phyloP scores from a whole-genome alignment of 148 eudicot genomes.

The Camellia japonica region DNA sequence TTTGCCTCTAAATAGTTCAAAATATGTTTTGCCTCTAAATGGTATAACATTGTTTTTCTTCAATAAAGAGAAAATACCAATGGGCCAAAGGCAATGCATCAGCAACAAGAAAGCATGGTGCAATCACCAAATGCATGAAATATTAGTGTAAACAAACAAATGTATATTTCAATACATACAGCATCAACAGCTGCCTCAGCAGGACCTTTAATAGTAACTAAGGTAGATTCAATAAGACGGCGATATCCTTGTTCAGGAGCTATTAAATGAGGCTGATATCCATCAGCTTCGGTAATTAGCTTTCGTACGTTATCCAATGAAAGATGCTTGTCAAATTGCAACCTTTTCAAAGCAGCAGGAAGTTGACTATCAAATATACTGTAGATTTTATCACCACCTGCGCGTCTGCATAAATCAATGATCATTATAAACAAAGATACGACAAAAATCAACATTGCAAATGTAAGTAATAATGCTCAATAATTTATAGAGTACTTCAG shows the following conservation, averaged over 20 bases:
- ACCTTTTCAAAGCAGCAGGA: conserved; percentile 94
- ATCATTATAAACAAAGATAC: conserved; percentile 6
- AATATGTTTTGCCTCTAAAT: not conserved
- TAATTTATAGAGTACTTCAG: not conserved
- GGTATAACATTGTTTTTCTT: not conserved
- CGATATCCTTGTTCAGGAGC: conserved; percentile 99
- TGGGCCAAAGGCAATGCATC: not conserved
- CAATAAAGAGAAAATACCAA: not conserved
- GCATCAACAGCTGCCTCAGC: conserved; percentile 95
- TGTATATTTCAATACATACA: conserved; percentile 39
- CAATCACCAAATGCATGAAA: not conserved
- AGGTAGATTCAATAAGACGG: conserved; percentile 86
- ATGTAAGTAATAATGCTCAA: not conserved
- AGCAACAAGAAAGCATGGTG: not conserved
- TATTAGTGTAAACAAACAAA: not conserved
- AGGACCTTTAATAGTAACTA: conserved; percentile 87
- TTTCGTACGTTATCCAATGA: conserved; percentile 92
- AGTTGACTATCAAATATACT: conserved; percentile 93
- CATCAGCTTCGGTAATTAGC: conserved; percentile 94
- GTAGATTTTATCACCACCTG: conserved; percentile 95
- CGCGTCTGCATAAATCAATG: conserved; percentile 59
- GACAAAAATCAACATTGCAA: not conserved
- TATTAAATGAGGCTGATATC: conserved; percentile 98
- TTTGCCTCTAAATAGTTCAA: not conserved
- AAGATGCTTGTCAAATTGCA: conserved; percentile 97